Percentiles rank a stretch among this genome's conserved stretches.
Conservation (phyloP, 2,329 filamentous ascomycete genomes). For the Monilinia fructigena region DNA sequence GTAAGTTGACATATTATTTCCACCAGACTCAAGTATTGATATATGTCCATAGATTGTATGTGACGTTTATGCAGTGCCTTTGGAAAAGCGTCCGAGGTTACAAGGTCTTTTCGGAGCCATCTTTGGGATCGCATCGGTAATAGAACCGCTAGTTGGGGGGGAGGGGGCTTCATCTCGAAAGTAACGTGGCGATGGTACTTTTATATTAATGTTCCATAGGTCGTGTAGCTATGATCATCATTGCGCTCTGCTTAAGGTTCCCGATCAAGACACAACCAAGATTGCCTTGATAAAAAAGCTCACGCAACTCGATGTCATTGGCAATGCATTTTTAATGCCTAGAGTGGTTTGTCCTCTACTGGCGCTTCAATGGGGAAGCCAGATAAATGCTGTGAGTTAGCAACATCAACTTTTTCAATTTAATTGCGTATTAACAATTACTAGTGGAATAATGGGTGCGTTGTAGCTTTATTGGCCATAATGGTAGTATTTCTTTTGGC, state of each 20-base stretch:
- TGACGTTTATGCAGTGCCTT: neutral
- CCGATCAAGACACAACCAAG: constrained; percentile 7
- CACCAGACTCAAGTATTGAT: neutral
- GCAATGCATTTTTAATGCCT: neutral
- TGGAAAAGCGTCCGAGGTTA: constrained; percentile 7
- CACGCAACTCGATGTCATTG: constrained; percentile 7
- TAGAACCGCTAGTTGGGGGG: constrained; percentile 26
- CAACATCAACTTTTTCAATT: neutral
- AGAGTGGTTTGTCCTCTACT: constrained; percentile 38
- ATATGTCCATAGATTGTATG: neutral
- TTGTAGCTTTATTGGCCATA: constrained; percentile 40
- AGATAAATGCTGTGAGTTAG: constrained; percentile 36
- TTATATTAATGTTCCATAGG: constrained; percentile 5
- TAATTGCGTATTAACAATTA: neutral
- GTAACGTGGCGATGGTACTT: constrained; percentile 14
- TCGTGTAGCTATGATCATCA: neutral
- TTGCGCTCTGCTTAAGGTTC: constrained; percentile 5
- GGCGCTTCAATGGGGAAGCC: constrained; percentile 42
- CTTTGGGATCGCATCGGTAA: constrained; percentile 14
- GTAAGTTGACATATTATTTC: neutral
- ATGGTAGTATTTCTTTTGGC: constrained; percentile 36
- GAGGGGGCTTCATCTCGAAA: constrained; percentile 6
- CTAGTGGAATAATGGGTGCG: constrained; percentile 27
- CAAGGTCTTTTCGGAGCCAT: constrained; percentile 7
- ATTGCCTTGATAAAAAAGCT: constrained; percentile 1